Conservation (phyloP, 768 basidiomycete genomes). For the Podaxis pistillaris region DNA sequence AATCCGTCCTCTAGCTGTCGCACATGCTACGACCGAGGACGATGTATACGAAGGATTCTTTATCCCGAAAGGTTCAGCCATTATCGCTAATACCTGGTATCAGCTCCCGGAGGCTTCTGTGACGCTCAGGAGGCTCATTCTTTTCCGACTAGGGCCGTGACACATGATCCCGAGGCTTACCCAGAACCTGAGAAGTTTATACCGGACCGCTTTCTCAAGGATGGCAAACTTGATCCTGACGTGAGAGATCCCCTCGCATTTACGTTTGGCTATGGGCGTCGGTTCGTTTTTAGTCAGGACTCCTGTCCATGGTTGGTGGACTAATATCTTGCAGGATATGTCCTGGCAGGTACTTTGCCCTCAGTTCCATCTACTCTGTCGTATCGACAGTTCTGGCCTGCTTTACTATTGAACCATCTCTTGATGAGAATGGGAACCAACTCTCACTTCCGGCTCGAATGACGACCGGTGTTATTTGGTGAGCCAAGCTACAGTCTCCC, state of each 20-base stretch:
- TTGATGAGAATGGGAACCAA: background rate
- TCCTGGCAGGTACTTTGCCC: slow-evolving; percentile 17
- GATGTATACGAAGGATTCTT: slow-evolving; percentile 16
- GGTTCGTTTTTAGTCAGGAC: slow-evolving; percentile 1
- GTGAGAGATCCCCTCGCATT: slow-evolving; percentile 13
- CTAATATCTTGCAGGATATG: slow-evolving; percentile 15
- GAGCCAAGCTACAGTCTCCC: background rate
- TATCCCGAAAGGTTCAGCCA: background rate
- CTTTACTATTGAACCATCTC: slow-evolving; percentile 15
- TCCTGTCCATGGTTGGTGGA: background rate
- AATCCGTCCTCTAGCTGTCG: slow-evolving; percentile 10
- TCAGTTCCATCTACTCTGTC: slow-evolving; percentile 13
- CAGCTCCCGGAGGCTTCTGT: no score
- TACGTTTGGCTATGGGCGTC: slow-evolving; percentile 27
- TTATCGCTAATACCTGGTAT: slow-evolving; percentile 2
- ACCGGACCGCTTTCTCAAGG: slow-evolving; percentile 29
- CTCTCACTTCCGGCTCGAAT: background rate
- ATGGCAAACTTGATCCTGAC: slow-evolving; percentile 18
- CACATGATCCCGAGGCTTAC: slow-evolving; percentile 30
- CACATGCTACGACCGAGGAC: slow-evolving; percentile 18
- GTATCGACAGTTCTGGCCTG: slow-evolving; percentile 13
- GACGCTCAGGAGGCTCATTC: background rate
- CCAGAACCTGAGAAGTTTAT: slow-evolving; percentile 31
- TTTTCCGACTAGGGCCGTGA: slow-evolving; percentile 25
- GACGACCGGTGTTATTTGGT: background rate